These are phyloP conservation scores for Groenewaldozyma auringiensis DNA, from an alignment of 1,139 yeast genomes.

Conservation along the genomic window DNA sequence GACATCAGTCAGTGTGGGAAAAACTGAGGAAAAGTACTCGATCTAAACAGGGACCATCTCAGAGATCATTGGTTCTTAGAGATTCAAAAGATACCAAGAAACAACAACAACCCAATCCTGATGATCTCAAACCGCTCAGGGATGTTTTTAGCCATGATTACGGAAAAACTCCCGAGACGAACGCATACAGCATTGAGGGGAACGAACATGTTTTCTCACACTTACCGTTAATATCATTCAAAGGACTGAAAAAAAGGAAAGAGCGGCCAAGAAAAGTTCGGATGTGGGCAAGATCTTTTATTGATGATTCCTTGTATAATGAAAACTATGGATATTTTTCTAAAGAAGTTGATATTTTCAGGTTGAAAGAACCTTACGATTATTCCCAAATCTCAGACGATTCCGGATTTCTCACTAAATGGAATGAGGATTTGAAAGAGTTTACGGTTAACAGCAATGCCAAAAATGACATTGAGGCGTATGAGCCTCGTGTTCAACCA, in stretches of 20 bases:
- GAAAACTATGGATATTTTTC: constrained; percentile 78
- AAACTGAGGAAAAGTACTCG: constrained; percentile 9
- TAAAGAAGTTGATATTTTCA: constrained; percentile 66
- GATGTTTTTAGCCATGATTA: constrained; percentile 17
- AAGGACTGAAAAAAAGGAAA: constrained; percentile 39
- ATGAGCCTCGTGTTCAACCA: constrained; percentile 18
- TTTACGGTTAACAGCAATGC: constrained; percentile 48
- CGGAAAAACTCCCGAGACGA: constrained; percentile 19
- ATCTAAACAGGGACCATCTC: constrained; percentile 1
- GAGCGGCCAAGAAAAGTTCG: constrained; percentile 55
- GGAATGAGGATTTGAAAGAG: constrained; percentile 46
- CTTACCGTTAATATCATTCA: constrained; percentile 42
- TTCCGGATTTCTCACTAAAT: constrained; percentile 61
- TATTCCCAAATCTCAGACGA: constrained; percentile 52
- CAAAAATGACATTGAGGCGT: constrained; percentile 9
- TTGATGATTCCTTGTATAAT: constrained; percentile 77
- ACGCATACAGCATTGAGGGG: constrained; percentile 18
- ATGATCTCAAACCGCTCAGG: neutral
- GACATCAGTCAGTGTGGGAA: constrained; percentile 13
- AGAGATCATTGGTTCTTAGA: neutral
- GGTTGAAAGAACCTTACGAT: constrained; percentile 40
- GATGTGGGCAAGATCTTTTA: constrained; percentile 70
- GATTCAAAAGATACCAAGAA: constrained; percentile 1
- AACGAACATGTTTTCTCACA: constrained; percentile 36
- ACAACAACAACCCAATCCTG: constrained; percentile 4